Evolutionary conservation across 164 flowering plant genomes (phyloP).

Genomic region (Stephania japonica): DNA sequence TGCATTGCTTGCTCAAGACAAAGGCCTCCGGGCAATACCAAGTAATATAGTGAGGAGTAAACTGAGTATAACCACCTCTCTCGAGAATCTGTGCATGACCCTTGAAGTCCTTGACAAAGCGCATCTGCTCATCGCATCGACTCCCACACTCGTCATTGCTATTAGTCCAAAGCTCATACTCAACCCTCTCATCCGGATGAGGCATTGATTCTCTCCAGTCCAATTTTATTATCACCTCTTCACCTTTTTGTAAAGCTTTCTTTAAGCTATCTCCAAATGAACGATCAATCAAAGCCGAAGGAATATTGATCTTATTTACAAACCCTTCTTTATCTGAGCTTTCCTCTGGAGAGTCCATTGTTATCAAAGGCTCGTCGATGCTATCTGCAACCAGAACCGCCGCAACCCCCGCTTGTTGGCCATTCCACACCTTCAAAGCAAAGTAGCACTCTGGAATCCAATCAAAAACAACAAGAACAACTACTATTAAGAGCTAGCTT

Average conservation of each 20-base stretch:
- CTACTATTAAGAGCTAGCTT: background rate
- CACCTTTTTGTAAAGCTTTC: constrained; percentile 39
- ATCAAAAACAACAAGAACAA: background rate
- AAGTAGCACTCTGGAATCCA: constrained; percentile 64
- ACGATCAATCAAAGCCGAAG: constrained; percentile 65
- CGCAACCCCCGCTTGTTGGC: constrained; percentile 84
- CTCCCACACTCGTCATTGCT: constrained; percentile 90
- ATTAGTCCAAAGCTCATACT: constrained; percentile 92
- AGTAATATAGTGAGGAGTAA: constrained; percentile 90
- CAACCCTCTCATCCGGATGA: constrained; percentile 83
- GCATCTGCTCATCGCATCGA: constrained; percentile 76
- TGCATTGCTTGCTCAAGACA: constrained; percentile 61
- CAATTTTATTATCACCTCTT: constrained; percentile 48
- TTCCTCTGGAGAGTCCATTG: constrained; percentile 91
- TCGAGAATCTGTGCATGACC: constrained; percentile 92
- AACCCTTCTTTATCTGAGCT: constrained; percentile 45
- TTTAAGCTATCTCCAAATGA: constrained; percentile 60
- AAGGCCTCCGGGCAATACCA: constrained; percentile 85
- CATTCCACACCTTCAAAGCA: constrained; percentile 87
- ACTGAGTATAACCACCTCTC: constrained; percentile 60
- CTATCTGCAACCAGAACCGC: constrained; percentile 84
- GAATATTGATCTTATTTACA: constrained; percentile 62
- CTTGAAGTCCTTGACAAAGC: constrained; percentile 65
- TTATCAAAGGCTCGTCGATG: constrained; percentile 71
- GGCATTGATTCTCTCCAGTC: constrained; percentile 93